phyloP scores from a whole-genome alignment of 2,329 filamentous ascomycete genomes.

The Sarocladium oryzae region DNA sequence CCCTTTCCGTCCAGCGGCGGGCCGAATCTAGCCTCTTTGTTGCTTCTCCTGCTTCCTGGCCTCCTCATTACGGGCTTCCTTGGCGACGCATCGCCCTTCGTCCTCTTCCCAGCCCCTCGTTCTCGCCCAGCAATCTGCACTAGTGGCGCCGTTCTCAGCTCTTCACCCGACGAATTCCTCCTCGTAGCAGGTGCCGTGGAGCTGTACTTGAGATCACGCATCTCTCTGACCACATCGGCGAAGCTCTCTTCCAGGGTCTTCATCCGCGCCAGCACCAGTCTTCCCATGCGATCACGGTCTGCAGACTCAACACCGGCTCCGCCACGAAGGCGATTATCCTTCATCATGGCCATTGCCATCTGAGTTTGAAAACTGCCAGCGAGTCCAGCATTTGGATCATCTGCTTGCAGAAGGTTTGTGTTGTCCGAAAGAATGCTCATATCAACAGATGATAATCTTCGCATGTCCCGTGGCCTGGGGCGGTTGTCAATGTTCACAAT shows the following conservation, averaged over 20 bases:
- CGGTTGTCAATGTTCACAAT: slow-evolving; percentile 46
- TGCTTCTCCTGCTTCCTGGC: slow-evolving; percentile 34
- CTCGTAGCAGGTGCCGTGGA: slow-evolving; percentile 41
- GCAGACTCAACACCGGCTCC: slow-evolving; percentile 29
- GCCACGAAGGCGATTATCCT: slow-evolving; percentile 45
- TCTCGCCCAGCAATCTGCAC: slow-evolving; percentile 30
- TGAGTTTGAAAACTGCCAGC: slow-evolving; percentile 77
- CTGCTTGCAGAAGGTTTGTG: slow-evolving; percentile 45
- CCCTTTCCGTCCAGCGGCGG: slow-evolving; percentile 26
- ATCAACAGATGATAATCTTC: slow-evolving; percentile 58
- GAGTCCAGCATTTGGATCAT: slow-evolving; percentile 55
- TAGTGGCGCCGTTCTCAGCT: slow-evolving; percentile 17
- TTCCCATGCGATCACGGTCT: slow-evolving; percentile 63
- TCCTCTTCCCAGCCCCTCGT: slow-evolving; percentile 17
- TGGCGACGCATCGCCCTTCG: slow-evolving; percentile 20
- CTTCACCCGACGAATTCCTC: slow-evolving; percentile 45
- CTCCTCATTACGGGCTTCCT: slow-evolving; percentile 22
- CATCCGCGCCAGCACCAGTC: slow-evolving; percentile 83
- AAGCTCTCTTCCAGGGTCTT: slow-evolving; percentile 90
- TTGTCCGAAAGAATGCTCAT: slow-evolving; percentile 70
- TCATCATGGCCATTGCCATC: slow-evolving; percentile 65
- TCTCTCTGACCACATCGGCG: slow-evolving; percentile 75
- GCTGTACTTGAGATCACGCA: slow-evolving; percentile 55
- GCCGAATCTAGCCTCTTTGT: slow-evolving; percentile 32
- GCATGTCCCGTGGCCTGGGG: slow-evolving; percentile 29